Conservation (phyloP, 2,329 filamentous ascomycete genomes). For the Fusarium sp. region DNA sequence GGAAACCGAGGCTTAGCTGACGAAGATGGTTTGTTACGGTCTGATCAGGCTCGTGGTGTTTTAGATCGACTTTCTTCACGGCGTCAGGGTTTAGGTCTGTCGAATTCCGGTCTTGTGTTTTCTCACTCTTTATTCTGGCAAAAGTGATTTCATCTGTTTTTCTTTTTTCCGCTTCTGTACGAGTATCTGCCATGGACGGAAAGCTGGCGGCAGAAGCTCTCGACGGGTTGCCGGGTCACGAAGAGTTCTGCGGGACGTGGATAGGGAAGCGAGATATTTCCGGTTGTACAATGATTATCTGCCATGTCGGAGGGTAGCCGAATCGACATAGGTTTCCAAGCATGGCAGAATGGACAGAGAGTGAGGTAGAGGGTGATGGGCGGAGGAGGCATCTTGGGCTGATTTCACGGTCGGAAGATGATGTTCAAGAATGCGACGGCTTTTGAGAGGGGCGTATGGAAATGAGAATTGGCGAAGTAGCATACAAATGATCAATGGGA, state of each 20-base stretch:
- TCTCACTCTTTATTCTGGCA: slow-evolving; percentile 35
- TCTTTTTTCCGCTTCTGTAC: slow-evolving; percentile 43
- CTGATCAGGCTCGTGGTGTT: slow-evolving; percentile 29
- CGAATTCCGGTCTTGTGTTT: slow-evolving; percentile 39
- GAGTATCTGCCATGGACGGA: slow-evolving; percentile 39
- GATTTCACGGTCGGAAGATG: slow-evolving; percentile 22
- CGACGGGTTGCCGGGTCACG: slow-evolving; percentile 24
- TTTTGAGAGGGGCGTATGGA: slow-evolving; percentile 38
- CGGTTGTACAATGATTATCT: slow-evolving; percentile 41
- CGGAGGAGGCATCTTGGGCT: slow-evolving; percentile 24
- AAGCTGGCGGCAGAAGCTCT: slow-evolving; percentile 28
- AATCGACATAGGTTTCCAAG: not conserved
- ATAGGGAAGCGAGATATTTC: slow-evolving; percentile 25
- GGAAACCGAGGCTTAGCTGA: slow-evolving; percentile 52
- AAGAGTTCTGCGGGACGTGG: slow-evolving; percentile 22
- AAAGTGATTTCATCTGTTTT: slow-evolving; percentile 42
- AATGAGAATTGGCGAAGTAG: slow-evolving; percentile 37
- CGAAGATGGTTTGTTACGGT: slow-evolving; percentile 10
- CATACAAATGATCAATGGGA: slow-evolving; percentile 45
- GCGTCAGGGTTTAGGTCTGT: slow-evolving; percentile 45
- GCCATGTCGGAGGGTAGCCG: slow-evolving; percentile 22
- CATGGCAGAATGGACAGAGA: slow-evolving; percentile 12
- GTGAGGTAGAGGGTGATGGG: slow-evolving; percentile 22
- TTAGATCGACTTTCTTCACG: slow-evolving; percentile 43
- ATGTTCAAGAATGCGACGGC: slow-evolving; percentile 35